phyloP scores from a whole-genome alignment of 2,329 filamentous ascomycete genomes.

The Talaromyces sp. region DNA sequence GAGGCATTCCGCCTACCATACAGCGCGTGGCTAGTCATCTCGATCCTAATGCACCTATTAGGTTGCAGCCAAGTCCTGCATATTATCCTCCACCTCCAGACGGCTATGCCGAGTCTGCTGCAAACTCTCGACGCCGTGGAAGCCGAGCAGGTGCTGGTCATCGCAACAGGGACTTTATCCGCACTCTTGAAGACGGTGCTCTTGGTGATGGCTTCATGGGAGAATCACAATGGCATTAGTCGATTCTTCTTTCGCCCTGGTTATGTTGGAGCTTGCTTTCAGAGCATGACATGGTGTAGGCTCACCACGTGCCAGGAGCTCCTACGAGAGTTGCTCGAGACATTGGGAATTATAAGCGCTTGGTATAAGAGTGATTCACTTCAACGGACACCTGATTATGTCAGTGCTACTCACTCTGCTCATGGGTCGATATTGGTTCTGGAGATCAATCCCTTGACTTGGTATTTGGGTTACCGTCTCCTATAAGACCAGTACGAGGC shows the following conservation, averaged over 20 bases:
- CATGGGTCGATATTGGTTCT: not conserved
- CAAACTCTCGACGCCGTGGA: slow-evolving; percentile 69
- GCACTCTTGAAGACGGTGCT: slow-evolving; percentile 89
- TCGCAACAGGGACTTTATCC: slow-evolving; percentile 80
- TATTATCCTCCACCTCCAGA: slow-evolving; percentile 95
- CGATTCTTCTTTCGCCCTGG: not conserved
- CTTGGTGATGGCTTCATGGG: slow-evolving; percentile 87
- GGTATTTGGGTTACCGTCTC: not conserved
- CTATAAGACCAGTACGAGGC: not conserved
- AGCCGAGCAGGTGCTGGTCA: slow-evolving; percentile 62
- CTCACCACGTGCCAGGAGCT: not conserved
- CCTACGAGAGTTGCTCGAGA: not conserved
- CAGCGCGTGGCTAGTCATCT: slow-evolving; percentile 95
- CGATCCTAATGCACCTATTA: slow-evolving; percentile 89
- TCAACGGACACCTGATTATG: not conserved
- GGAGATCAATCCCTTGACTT: not conserved
- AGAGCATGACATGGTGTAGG: not conserved
- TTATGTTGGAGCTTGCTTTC: not conserved
- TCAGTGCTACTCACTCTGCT: not conserved
- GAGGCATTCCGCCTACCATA: slow-evolving; percentile 86
- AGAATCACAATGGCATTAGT: slow-evolving; percentile 69
- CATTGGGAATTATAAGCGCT: not conserved
- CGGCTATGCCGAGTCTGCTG: slow-evolving; percentile 66
- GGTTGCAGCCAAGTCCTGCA: slow-evolving; percentile 89
- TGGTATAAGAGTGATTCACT: not conserved